A percentile compares a stretch with the other conserved stretches of the same genome.
Conservation (phyloP, 352 stramenopile genomes). For the Halophytophthora polymorphica region DNA sequence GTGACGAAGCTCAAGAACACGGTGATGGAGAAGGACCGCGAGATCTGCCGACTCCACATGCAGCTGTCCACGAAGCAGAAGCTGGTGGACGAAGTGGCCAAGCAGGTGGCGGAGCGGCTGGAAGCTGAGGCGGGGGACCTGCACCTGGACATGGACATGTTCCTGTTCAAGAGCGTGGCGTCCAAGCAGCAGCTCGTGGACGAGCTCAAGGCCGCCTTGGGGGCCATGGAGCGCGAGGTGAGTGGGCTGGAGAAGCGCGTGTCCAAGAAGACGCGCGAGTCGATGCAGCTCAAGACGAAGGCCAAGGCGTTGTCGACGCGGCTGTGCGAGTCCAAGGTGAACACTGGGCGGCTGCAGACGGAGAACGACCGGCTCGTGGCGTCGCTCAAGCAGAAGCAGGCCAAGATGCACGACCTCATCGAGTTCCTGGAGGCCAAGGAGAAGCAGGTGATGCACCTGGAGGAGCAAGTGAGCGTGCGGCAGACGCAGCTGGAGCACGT, state of each 20-base stretch:
- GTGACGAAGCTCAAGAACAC: constrained; percentile 41
- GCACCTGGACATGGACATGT: constrained; percentile 64
- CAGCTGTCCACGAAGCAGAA: constrained; percentile 81
- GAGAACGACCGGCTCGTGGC: constrained; percentile 52
- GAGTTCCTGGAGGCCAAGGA: constrained; percentile 64
- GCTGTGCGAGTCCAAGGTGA: constrained; percentile 43
- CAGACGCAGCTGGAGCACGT: constrained; percentile 52
- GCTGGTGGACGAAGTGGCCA: constrained; percentile 69
- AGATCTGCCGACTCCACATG: constrained; percentile 80
- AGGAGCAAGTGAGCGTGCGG: constrained; percentile 50
- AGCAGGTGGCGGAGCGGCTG: constrained; percentile 56
- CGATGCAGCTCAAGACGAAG: constrained; percentile 57
- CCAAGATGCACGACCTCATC: constrained; percentile 52
- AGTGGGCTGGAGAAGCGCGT: constrained; percentile 50
- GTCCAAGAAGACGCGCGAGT: constrained; percentile 50
- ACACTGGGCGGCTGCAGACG: constrained; percentile 45
- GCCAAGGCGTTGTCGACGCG: constrained; percentile 46
- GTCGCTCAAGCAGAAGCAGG: constrained; percentile 56
- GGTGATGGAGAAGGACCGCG: constrained; percentile 73
- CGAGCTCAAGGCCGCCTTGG: constrained; percentile 59
- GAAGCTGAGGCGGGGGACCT: constrained; percentile 32
- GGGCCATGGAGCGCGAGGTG: constrained; percentile 70
- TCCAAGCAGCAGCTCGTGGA: constrained; percentile 65
- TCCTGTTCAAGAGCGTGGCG: constrained; percentile 69
- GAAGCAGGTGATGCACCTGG: constrained; percentile 59